A percentile compares a stretch with the other conserved stretches of the same genome.
These are phyloP conservation scores for Melaleuca alternifolia DNA, from an alignment of 345 rosid genomes.

Conservation along the genomic window DNA sequence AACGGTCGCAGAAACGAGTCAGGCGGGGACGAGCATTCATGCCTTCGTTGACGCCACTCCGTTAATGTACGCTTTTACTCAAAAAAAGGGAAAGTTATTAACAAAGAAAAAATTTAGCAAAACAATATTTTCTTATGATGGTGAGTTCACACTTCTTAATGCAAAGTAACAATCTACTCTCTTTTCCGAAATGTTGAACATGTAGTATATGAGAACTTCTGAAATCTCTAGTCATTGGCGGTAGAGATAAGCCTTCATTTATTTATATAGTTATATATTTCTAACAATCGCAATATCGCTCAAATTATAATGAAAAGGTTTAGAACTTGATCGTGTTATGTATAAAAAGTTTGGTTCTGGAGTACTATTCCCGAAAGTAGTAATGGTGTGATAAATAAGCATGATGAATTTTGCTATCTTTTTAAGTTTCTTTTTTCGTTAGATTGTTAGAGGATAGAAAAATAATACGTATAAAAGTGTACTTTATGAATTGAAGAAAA, in stretches of 20 bases:
- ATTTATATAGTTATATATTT: not conserved
- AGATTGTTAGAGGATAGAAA: too few species aligned
- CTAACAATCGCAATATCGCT: not conserved
- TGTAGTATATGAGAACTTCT: not conserved
- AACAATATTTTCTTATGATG: not conserved
- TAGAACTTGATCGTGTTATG: too few species aligned
- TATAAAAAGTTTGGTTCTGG: too few species aligned
- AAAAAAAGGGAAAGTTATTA: not conserved
- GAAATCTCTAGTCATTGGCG: not conserved
- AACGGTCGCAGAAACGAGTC: not conserved
- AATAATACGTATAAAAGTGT: too few species aligned
- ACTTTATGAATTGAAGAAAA: too few species aligned
- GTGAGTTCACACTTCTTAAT: not conserved
- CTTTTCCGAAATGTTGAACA: not conserved
- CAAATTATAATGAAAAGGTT: not conserved
- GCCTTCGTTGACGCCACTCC: not conserved
- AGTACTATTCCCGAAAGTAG: too few species aligned
- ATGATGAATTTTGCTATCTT: too few species aligned
- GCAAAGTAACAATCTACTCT: not conserved
- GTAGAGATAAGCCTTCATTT: not conserved
- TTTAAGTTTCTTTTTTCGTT: too few species aligned
- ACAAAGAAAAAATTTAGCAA: not conserved
- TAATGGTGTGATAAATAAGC: too few species aligned
- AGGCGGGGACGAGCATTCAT: not conserved
- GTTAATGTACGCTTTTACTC: not conserved